Conservation (phyloP, 116 monocot genomes). For the Trichopus zeylanicus region DNA sequence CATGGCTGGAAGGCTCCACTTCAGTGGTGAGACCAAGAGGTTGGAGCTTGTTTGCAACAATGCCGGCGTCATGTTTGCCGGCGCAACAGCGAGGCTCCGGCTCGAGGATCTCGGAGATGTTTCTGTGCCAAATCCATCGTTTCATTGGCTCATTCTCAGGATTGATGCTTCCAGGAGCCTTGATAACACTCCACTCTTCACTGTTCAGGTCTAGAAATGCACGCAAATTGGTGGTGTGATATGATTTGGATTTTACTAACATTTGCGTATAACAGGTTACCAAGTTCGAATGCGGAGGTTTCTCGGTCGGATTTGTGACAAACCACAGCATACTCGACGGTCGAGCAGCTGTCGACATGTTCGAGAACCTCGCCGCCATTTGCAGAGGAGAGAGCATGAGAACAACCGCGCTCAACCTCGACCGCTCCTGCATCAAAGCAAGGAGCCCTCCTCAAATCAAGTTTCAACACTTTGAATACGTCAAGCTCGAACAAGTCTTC, state of each 20-base stretch:
- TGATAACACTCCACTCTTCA: slow-evolving; percentile 46
- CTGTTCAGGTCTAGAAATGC: slow-evolving; percentile 86
- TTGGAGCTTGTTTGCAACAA: slow-evolving; percentile 83
- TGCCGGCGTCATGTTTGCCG: slow-evolving; percentile 45
- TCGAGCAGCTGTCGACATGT: slow-evolving; percentile 58
- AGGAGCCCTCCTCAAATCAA: slow-evolving; percentile 56
- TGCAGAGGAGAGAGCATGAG: slow-evolving; percentile 37
- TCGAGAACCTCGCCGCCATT: slow-evolving; percentile 40
- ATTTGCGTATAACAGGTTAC: slow-evolving; percentile 39
- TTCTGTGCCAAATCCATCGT: slow-evolving; percentile 59
- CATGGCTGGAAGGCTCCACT: slow-evolving; percentile 70
- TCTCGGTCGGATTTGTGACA: slow-evolving; percentile 53
- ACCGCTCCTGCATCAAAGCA: slow-evolving; percentile 53
- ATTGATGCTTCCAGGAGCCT: slow-evolving; percentile 19
- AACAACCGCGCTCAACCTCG: slow-evolving; percentile 18
- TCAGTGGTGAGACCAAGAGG: slow-evolving; percentile 26
- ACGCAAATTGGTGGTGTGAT: too few species aligned
- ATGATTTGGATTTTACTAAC: too few species aligned
- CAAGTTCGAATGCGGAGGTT: slow-evolving; percentile 66
- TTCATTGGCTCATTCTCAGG: slow-evolving; percentile 43
- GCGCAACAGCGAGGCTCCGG: slow-evolving; percentile 33
- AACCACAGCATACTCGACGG: slow-evolving; percentile 82
- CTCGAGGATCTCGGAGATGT: slow-evolving; percentile 52
- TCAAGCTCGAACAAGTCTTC: slow-evolving; percentile 17
- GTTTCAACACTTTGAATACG: slow-evolving; percentile 57